Conservation (phyloP, 2,329 filamentous ascomycete genomes). For the Apiospora rasikravindrae region DNA sequence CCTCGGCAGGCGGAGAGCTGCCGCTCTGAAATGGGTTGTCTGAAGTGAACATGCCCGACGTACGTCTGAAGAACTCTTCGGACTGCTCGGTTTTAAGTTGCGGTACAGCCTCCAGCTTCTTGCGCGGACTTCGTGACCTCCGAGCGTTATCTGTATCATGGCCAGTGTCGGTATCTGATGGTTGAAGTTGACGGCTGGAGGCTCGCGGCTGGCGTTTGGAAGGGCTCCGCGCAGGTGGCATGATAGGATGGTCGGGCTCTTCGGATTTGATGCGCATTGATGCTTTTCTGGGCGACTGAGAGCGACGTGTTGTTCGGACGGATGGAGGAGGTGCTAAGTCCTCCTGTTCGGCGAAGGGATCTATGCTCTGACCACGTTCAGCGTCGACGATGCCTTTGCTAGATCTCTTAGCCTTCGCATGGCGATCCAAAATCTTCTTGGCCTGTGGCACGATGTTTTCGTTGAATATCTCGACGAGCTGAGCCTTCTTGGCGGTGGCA, state of each 20-base stretch:
- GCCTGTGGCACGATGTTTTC: conserved; percentile 79
- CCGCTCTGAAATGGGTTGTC: conserved; percentile 95
- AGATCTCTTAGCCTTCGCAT: conserved; percentile 81
- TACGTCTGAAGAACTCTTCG: conserved; percentile 49
- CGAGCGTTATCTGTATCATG: conserved; percentile 50
- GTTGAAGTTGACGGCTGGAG: conserved; percentile 55
- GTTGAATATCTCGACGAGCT: conserved; percentile 85
- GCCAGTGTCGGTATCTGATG: conserved; percentile 57
- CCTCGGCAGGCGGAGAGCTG: conserved; percentile 66
- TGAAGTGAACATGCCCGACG: conserved; percentile 71
- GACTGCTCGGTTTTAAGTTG: conserved; percentile 61
- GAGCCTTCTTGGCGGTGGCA: conserved; percentile 87
- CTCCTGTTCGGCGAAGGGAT: conserved; percentile 65
- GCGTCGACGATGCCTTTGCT: conserved; percentile 82
- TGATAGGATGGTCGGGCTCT: conserved; percentile 49
- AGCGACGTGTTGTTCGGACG: conserved; percentile 53
- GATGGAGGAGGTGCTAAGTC: conserved; percentile 51
- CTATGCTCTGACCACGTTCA: conserved; percentile 67
- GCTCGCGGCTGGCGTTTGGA: conserved; percentile 61
- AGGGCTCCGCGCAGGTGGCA: conserved; percentile 48
- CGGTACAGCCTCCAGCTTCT: conserved; percentile 35
- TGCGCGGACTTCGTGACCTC: conserved; percentile 37
- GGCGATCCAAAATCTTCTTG: conserved; percentile 74
- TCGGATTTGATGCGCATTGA: conserved; percentile 58
- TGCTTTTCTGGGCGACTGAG: conserved; percentile 60